Evolutionary conservation across 257 asterid genomes (phyloP).

Genomic region (Salvia splendens): DNA sequence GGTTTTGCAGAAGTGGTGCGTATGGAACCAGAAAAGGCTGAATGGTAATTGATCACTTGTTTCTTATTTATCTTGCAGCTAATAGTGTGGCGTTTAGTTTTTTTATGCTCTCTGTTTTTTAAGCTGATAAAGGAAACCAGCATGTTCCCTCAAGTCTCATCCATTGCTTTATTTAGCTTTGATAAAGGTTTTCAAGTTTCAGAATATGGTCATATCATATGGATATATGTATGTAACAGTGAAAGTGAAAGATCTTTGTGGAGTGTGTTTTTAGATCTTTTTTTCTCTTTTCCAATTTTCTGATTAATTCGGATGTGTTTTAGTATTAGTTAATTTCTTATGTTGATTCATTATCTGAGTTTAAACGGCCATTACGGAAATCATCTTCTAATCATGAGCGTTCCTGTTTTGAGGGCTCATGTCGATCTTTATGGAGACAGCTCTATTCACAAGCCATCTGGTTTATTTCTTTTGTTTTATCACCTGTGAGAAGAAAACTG

Average conservation of each 20-base stretch:
- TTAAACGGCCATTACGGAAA: slow-evolving; percentile 1
- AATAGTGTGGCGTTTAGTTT: not conserved
- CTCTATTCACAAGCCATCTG: not conserved
- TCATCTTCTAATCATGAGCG: not conserved
- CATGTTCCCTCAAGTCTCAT: not conserved
- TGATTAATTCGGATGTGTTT: slow-evolving; percentile 7
- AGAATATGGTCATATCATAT: not conserved
- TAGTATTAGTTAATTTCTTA: not conserved
- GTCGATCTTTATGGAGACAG: not conserved
- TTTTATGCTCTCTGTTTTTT: not conserved
- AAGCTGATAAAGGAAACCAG: not conserved
- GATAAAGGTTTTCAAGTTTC: slow-evolving; percentile 10
- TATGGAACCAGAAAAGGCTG: slow-evolving; percentile 98
- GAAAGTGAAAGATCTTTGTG: not conserved
- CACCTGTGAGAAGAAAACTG: not conserved
- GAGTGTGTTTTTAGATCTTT: not conserved
- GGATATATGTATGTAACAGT: not conserved
- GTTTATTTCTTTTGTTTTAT: not conserved
- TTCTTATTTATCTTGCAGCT: slow-evolving; percentile 12
- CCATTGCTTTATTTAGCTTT: slow-evolving; percentile 1
- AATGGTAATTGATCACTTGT: slow-evolving; percentile 55
- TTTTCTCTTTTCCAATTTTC: slow-evolving; percentile 1
- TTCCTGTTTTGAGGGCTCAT: not conserved
- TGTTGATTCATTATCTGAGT: slow-evolving; percentile 1
- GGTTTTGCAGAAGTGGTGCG: slow-evolving; percentile 86